These are phyloP conservation scores for Paecilomyces formosus DNA, from an alignment of 2,329 filamentous ascomycete species.

Conservation along the genomic window DNA sequence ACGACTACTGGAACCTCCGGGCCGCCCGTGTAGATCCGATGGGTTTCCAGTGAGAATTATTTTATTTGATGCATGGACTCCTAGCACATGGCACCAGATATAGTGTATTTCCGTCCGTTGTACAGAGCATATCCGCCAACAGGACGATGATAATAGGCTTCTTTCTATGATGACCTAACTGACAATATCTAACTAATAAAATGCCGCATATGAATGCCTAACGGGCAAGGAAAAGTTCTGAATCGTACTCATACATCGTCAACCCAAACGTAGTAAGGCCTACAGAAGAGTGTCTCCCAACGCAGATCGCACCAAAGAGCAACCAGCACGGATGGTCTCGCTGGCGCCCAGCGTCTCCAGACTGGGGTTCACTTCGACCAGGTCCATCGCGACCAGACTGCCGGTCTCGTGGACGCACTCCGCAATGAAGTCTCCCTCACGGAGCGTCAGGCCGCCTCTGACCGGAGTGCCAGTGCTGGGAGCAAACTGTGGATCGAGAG, in stretches of 20 bases:
- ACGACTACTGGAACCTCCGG: neutral
- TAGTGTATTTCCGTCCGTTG: neutral
- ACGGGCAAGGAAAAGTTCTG: neutral
- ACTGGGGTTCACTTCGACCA: constrained; percentile 75
- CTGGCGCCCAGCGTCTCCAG: constrained; percentile 62
- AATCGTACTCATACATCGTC: neutral
- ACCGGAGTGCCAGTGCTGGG: constrained; percentile 94
- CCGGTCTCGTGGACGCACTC: constrained; percentile 77
- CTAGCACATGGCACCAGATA: neutral
- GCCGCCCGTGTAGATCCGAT: neutral
- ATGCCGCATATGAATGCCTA: neutral
- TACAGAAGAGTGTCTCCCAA: constrained; percentile 84
- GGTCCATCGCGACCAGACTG: constrained; percentile 68
- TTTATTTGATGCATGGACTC: neutral
- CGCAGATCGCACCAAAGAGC: constrained; percentile 83
- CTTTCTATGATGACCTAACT: neutral
- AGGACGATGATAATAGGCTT: neutral
- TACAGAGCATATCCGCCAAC: neutral
- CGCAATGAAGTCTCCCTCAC: constrained; percentile 96
- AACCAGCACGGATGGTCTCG: constrained; percentile 85
- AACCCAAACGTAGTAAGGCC: constrained; percentile 10
- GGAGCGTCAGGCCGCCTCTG: constrained; percentile 81
- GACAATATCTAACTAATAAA: neutral
- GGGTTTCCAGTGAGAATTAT: neutral
- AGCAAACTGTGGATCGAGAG: constrained; percentile 90